Evolutionary conservation across 1,139 yeast genomes (phyloP).

Genomic region (Candida frijolesensis): DNA sequence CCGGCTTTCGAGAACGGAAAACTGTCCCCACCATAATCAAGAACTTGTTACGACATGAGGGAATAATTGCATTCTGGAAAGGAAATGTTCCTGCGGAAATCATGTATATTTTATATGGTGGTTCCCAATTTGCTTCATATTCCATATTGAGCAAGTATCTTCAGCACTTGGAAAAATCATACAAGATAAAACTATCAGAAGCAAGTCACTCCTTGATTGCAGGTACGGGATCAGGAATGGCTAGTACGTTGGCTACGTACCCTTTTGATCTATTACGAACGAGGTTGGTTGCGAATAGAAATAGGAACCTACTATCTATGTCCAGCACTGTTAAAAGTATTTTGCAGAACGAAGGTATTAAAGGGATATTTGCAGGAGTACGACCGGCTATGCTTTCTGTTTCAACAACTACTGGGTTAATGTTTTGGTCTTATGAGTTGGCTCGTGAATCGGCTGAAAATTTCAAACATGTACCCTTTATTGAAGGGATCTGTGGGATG

Average conservation of each 20-base stretch:
- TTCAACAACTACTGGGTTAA: conserved; percentile 65
- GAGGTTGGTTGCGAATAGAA: conserved; percentile 65
- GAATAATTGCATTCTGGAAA: conserved; percentile 72
- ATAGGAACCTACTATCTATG: conserved; percentile 49
- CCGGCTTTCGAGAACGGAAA: conserved; percentile 13
- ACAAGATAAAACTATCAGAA: conserved; percentile 30
- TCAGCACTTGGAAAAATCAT: conserved; percentile 26
- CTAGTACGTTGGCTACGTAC: conserved; percentile 74
- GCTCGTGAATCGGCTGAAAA: conserved; percentile 34
- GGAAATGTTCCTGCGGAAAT: conserved; percentile 93
- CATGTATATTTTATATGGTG: conserved; percentile 84
- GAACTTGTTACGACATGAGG: conserved; percentile 36
- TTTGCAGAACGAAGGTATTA: conserved; percentile 47
- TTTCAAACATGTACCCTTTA: conserved; percentile 39
- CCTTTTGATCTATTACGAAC: conserved; percentile 90
- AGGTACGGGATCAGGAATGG: conserved; percentile 77
- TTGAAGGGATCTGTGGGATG: conserved; percentile 72
- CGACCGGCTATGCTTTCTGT: conserved; percentile 65
- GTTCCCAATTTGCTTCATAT: conserved; percentile 78
- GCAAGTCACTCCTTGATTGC: conserved; percentile 57
- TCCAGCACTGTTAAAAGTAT: conserved; percentile 45
- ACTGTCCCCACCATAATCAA: conserved; percentile 21
- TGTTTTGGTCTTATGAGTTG: conserved; percentile 67
- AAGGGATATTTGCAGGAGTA: conserved; percentile 67
- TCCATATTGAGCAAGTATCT: conserved; percentile 52